Conservation (phyloP, 148 eudicot genomes). For the Camellia sinensis region DNA sequence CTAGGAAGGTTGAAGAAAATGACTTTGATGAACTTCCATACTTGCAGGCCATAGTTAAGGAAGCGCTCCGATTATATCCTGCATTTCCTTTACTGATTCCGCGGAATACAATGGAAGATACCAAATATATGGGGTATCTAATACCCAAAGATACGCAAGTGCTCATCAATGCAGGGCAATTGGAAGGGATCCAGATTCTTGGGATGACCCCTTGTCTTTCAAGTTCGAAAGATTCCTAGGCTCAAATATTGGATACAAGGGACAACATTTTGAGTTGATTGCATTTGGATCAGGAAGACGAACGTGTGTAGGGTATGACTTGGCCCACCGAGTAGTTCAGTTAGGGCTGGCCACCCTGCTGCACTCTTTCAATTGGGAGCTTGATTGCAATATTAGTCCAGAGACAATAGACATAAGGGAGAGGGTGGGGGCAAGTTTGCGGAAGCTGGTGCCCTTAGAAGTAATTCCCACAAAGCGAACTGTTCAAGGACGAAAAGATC, state of each 20-base stretch:
- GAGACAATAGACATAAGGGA: slow-evolving; percentile 30
- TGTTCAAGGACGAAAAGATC: background rate
- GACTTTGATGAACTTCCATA: slow-evolving; percentile 30
- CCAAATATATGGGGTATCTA: slow-evolving; percentile 27
- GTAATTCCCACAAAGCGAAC: slow-evolving; percentile 12
- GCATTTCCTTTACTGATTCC: slow-evolving; percentile 30
- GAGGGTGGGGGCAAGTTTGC: slow-evolving; percentile 20
- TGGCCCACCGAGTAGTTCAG: slow-evolving; percentile 35
- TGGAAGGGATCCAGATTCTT: slow-evolving; percentile 35
- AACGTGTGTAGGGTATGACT: slow-evolving; percentile 29
- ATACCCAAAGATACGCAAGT: slow-evolving; percentile 39
- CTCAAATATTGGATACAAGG: slow-evolving; percentile 29
- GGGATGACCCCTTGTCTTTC: slow-evolving; percentile 37
- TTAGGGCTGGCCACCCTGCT: slow-evolving; percentile 30
- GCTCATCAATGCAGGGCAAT: slow-evolving; percentile 35
- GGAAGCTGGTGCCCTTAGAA: slow-evolving; percentile 16
- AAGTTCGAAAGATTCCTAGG: slow-evolving; percentile 40
- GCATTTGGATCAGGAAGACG: slow-evolving; percentile 45
- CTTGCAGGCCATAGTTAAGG: slow-evolving; percentile 36
- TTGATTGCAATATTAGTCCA: background rate
- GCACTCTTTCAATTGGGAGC: slow-evolving; percentile 29
- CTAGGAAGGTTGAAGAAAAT: slow-evolving; percentile 23
- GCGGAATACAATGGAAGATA: slow-evolving; percentile 26
- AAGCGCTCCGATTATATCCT: slow-evolving; percentile 34
- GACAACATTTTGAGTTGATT: slow-evolving; percentile 41